phyloP scores from a whole-genome alignment of 2,329 filamentous ascomycete genomes.

The Cladosporium sp. region DNA sequence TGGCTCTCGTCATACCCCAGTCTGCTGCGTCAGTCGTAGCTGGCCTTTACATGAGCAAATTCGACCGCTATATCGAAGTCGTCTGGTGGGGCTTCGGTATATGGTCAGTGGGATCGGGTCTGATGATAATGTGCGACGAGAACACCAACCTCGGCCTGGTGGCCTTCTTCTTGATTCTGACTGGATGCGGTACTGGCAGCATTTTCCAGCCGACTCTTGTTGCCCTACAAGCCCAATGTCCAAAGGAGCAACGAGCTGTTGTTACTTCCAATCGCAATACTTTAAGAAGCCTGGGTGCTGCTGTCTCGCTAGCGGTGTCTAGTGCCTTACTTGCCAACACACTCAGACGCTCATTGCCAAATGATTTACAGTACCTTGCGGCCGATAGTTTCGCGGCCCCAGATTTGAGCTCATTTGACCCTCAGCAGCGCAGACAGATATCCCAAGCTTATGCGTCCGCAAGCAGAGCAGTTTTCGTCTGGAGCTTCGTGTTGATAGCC shows the following conservation, averaged over 20 bases:
- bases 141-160: conserved; percentile 42
- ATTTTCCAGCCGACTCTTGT: conserved; percentile 71
- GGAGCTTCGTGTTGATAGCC: conserved; percentile 58
- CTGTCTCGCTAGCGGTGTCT: conserved; percentile 69
- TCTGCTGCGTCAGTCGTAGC: conserved; percentile 39
- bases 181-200: conserved; percentile 65
- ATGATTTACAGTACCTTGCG: conserved; percentile 42
- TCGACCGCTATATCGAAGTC: conserved; percentile 56
- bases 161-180: conserved; percentile 62
- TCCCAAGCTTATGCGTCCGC: conserved; percentile 56
- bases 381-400: conserved; percentile 43
- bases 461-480: conserved; percentile 58
- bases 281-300: conserved; percentile 72
- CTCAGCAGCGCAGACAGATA: conserved; percentile 46
- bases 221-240: conserved; percentile 63
- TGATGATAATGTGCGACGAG: conserved; percentile 43
- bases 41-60: conserved; percentile 49
- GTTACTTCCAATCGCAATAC: conserved; percentile 67
- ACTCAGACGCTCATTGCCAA: conserved; percentile 42
- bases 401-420: conserved; percentile 37
- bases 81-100: conserved; percentile 40
- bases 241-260: conserved; percentile 63
- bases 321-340: conserved; percentile 57
- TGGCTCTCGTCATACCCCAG: conserved; percentile 40
- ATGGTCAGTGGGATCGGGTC: conserved; percentile 44